Conservation (phyloP, 768 basidiomycete genomes). For the Mycena vitilis region DNA sequence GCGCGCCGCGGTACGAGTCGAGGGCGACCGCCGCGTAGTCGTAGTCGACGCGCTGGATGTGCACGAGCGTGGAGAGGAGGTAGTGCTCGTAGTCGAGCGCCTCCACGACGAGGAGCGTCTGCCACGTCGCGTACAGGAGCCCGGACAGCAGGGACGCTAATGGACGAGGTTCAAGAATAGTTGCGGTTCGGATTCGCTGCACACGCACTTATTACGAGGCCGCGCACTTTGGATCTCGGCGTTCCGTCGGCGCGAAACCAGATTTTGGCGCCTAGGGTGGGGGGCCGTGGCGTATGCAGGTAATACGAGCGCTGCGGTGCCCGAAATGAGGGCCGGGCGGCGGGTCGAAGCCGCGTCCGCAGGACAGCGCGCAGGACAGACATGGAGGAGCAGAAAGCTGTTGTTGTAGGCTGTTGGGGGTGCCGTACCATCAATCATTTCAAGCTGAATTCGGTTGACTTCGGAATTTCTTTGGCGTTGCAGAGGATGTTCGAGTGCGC, state of each 20-base stretch:
- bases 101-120: constrained; percentile 25
- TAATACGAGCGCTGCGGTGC: constrained; percentile 15
- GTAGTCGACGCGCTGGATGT: constrained; percentile 38
- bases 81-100: constrained; percentile 37
- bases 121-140: constrained; percentile 26
- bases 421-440: too few species aligned
- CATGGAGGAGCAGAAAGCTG: constrained; percentile 1
- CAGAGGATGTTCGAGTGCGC: too few species aligned
- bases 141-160: constrained; percentile 22
- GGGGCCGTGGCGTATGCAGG: constrained; percentile 16
- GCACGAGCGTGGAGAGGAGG: constrained; percentile 33
- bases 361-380: constrained; percentile 12
- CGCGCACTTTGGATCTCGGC: constrained; percentile 31
- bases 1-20: constrained; percentile 1
- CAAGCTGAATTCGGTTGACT: too few species aligned
- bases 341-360: not conserved
- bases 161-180: not conserved
- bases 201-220: constrained; percentile 31
- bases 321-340: not conserved
- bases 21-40: constrained; percentile 22
- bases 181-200: not conserved
- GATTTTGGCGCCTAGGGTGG: constrained; percentile 25
- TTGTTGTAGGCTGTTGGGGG: too few species aligned
- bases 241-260: constrained; percentile 31
- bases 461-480: too few species aligned